Evolutionary conservation across 129 eudicot genomes (phyloP), one percentile per base, ranked within the genome.

Genomic region (Pseudognaphalium luteoalbum): DNA sequence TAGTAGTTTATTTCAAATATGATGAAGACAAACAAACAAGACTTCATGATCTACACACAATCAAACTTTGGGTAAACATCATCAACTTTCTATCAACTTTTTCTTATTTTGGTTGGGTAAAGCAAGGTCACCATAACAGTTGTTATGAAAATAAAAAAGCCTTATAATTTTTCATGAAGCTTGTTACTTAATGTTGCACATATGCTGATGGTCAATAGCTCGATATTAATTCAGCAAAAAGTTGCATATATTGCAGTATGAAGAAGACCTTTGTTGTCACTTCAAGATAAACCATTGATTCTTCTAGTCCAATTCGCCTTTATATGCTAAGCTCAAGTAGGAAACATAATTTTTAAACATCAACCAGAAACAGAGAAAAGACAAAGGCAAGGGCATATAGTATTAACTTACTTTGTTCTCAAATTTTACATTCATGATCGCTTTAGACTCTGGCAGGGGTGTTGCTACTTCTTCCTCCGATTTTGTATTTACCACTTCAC

Each of bases 371-470:
- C 41, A 33, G 21, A 66, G 29, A 61, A 2, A 66, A 17, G 65
- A 51, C 66, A 29, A 56, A 56, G 29, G 67, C 56, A 22, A 63
- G 35, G 59, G 19, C 32, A 65, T 66, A 2, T 50, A 35, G 66
- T 15, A 81, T 37, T 78, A 76, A 77, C 89, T 80, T 72, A 86
- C 92, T 56, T 79, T 85, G 8, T 66, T 70, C 75, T 69, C 68
- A 42, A 8, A 37, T 68, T 15, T 33, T 21, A 22, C 35, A 42
- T 66, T 12, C 8, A 12, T 57, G 28, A 57, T 57, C 12, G 29
- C 8, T 19, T 19, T 33, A 34, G 52, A 76, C 42, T 70, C 59
- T 17, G n/a, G 44, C 3, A 29, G 21, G 30, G 68, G 75, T 57
- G 67, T 37, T 71, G 63, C 76, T 37, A 71, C 22, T 57, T 69